Evolutionary conservation across 139 green algal genomes (phyloP).

Genomic region (Picochlorum sp.): DNA sequence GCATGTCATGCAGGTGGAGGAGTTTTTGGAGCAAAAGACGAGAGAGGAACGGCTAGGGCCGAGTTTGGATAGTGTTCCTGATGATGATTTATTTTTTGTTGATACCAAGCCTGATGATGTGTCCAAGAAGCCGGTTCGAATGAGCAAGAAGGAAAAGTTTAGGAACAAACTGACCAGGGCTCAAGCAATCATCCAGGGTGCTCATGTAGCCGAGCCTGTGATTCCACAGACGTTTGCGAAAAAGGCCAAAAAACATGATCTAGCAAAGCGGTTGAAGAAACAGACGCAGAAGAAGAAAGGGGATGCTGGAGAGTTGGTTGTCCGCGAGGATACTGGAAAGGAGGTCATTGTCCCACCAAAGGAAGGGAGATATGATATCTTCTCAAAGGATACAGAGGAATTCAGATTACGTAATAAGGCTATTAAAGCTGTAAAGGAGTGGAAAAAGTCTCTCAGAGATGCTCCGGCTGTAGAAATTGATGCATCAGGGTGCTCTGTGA

Average conservation of each 20-base stretch:
- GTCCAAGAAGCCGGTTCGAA: neutral
- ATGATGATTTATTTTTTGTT: constrained; percentile 63
- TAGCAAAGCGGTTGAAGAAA: neutral
- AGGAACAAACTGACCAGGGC: constrained; percentile 18
- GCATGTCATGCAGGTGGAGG: constrained; percentile 39
- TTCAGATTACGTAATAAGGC: neutral
- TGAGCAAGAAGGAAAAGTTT: constrained; percentile 9
- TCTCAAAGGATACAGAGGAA: too few relatives aligned
- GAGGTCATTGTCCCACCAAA: too few relatives aligned
- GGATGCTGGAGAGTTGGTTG: too few relatives aligned
- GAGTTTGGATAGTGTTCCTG: constrained; percentile 40
- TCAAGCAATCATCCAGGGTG: constrained; percentile 20
- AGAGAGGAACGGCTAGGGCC: constrained; percentile 42
- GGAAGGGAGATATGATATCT: too few relatives aligned
- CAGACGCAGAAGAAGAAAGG: neutral
- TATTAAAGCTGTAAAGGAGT: neutral
- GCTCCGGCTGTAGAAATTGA: constrained; percentile 55
- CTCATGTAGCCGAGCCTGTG: constrained; percentile 12
- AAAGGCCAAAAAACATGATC: neutral
- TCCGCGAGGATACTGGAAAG: too few relatives aligned
- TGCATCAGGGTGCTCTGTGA: constrained; percentile 72
- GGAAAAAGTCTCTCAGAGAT: neutral
- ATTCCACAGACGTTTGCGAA: neutral
- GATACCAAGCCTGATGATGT: constrained; percentile 27
- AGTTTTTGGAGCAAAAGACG: constrained; percentile 37